Evolutionary conservation across 2,329 filamentous ascomycete genomes (phyloP), one percentile per base, ranked within the genome.

Genomic region (Fusarium sp.): DNA sequence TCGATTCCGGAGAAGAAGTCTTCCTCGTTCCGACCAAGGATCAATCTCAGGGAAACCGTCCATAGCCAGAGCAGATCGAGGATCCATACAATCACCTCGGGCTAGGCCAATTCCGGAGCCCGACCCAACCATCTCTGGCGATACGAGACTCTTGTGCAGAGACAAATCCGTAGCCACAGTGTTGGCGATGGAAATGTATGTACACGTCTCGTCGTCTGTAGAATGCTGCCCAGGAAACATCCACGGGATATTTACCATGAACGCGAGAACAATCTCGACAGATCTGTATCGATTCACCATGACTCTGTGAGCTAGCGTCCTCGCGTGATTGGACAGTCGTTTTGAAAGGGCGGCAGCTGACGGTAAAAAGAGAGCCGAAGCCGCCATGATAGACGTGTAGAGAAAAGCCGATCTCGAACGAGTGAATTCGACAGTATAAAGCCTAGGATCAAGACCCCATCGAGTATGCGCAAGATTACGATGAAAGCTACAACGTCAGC

Each of bases 211-310:
- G 69, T 94, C 92, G 72, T 94, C 92, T 11, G 91, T 91, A 80
- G 90, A 91, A 76, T 92, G 90, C 68, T 88, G 84, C 3, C 91
- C 90, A 2, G 91, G 90, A 33, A 90, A 89, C 88, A 94, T 93
- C 92, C 92, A 94, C 0, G 92, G 92, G 8, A 94, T 88, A 70
- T 94, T 94, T 35, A 93, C 88, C 90, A 94, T 92, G 78, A 94
- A 94, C 0, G 91, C 92, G 1, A 94, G 83, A 0, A 94, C 90
- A 65, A 94, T 93, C 79, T 94, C 92, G 7, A 93, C 91, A 0
- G 92, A 94, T 65, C 91, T 88, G 76, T 90, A 88, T 3, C 91
- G 89, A 54, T 88, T 87, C 0, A 86, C 82, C 59, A 92, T 90
- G 50, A 94, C 87, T 32, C 88, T 86, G 30, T 90, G 88, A 0